Base-by-base conservation (phyloP, 2,329 filamentous ascomycete genomes). In the Ampelomyces quisqualis region DNA sequence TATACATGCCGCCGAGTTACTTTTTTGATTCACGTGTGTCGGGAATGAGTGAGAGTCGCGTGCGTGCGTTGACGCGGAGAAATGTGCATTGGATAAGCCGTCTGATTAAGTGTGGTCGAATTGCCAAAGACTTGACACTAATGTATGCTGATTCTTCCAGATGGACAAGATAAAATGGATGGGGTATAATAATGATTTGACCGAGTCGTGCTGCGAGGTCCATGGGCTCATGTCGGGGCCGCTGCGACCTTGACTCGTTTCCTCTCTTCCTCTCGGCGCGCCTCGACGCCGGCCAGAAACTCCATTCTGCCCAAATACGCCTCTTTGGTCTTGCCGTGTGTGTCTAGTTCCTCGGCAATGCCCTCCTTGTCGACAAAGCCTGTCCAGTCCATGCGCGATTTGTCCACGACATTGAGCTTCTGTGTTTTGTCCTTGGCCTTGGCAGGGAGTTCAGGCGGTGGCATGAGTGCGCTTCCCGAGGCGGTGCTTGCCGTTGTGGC, bases 331-430 rank as follows among this genome's bases (percentile, higher is more conserved):
- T 79, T 81, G 47, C 78, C 79, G 59, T 82, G 79, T 31, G 73
- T 73, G 40, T 78, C 75, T 57, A 85, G 62, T 61, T 85, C 81
- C 42, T 82, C 80, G 41, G 76, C 75, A 42, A 84, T 76, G 20
- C 80, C 80, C 31, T 77, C 77, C 38, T 77, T 68, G 57, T 82
- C 78, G 27, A 85, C 81, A 55, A 81, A 82, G 8, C 76, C 74
- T 14, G 78, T 80, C 81, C 81, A 85, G 53, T 85, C 81, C 55
- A 84, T 68, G 38, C 80, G 75, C 20, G 78, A 82, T 64, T 84
- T 85, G 64, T 83, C 80, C 34, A 85, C 79, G 0, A 81, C 82
- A 51, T 82, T 84, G 67, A 85, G 76, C 57, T 82, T 84, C 43
- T 78, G 76, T 15, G 55, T 77, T 68, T 67, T 75, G 54, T 58